Evolutionary conservation across 495 filamentous ascomycete genomes (phyloP), one percentile per base, ranked within the genome.

Genomic region (Clavariopsis aquatica): DNA sequence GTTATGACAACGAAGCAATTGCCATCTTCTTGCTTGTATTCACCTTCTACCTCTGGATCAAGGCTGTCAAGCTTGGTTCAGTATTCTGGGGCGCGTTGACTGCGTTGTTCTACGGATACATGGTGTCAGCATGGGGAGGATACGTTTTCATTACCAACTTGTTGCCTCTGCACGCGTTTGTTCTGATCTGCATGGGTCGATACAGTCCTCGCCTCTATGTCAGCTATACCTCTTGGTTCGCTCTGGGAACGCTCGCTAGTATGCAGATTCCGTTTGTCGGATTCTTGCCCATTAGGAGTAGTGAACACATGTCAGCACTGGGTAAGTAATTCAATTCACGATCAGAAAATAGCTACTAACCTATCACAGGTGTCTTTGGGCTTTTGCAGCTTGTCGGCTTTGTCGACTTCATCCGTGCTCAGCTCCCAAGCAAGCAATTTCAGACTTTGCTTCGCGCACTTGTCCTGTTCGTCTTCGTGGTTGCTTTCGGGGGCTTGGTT

Each of bases 261-360:
- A 99, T 99, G 95, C 95, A 99, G 78, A 92, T 99, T 80, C 95
- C 95, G 15, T 99, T 99, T 68, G 95, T 99, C 38, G 95, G 95
- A 41, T 99, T 99, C 80, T 78, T 95, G 74, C 95, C 95, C 2
- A 90, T 99, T 72, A 87, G 92, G 64, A 96, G 91, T 76, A 97
- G 93, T 76, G 95, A 99, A 78, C 95, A 98, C 77, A 99, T 99
- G 95, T 89, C 95, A 52, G 91, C 95, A 9, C 78, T 99, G 52
- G 94, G 93, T 93, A 81, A 74, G 85, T 63, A 22, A 52, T 53
- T 4, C 53, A 51, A 5, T 20, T 46, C 31, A 24, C 20, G 26
- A 26, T 45, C 19, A 36, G 1, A 47, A 20, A 29, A 17, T 22
- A 38, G 13, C 24, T 59, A 53, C 76, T 84, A 65, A 82, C 69